Percentiles rank a stretch among this genome's conserved stretches.
These are phyloP conservation scores for Eucommia ulmoides DNA, from an alignment of 257 asterid species.

Conservation along the genomic window DNA sequence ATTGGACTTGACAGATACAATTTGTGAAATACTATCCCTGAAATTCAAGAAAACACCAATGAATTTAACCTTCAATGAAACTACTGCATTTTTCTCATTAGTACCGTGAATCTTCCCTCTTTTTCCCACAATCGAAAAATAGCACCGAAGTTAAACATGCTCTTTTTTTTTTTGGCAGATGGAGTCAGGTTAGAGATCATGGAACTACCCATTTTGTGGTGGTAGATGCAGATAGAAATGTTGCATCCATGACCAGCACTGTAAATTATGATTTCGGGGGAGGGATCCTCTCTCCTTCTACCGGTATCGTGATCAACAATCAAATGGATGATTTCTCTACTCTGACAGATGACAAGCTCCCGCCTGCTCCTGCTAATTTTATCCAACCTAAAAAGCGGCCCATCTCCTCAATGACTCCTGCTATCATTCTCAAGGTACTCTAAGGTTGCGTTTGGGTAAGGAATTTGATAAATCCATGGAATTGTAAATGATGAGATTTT, in stretches of 20 bases:
- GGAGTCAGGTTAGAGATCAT: constrained; percentile 70
- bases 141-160: too few species aligned
- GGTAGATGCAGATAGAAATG: constrained; percentile 73
- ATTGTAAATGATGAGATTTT: too few species aligned
- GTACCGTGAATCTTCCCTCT: too few species aligned
- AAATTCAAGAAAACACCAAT: too few species aligned
- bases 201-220: constrained; percentile 87
- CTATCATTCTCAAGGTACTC: constrained; percentile 84
- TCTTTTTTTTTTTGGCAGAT: constrained; percentile 21
- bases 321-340: constrained; percentile 89
- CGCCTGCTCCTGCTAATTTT: constrained; percentile 86
- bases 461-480: too few species aligned
- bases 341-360: constrained; percentile 64
- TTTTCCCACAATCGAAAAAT: too few species aligned
- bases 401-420: constrained; percentile 82
- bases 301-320: constrained; percentile 77
- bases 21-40: too few species aligned
- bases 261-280: constrained; percentile 67
- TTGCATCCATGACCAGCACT: constrained; percentile 76
- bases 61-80: too few species aligned
- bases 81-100: too few species aligned
- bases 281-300: constrained; percentile 68
- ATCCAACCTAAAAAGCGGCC: constrained; percentile 80
- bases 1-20: too few species aligned
- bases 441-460: too few species aligned